Evolutionary conservation across 1,284 basidiomycete genomes (phyloP).

Genomic region (Marasmius fiardii): DNA sequence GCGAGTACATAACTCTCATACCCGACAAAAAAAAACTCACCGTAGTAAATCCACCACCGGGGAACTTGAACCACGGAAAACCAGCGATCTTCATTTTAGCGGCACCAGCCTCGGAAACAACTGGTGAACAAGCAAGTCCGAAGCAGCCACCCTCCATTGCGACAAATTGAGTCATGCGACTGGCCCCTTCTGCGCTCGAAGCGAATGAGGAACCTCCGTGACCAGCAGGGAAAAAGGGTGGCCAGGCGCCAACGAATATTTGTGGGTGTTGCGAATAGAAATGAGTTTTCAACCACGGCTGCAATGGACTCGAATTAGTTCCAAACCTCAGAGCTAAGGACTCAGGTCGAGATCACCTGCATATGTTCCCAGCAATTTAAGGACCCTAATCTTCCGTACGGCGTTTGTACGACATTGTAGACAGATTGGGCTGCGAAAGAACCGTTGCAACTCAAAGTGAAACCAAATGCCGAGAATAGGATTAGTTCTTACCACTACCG

Average conservation of each 20-base stretch:
- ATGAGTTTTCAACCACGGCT: constrained; percentile 27
- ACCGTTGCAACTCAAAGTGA: not conserved
- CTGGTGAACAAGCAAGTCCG: constrained; percentile 23
- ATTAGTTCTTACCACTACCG: constrained; percentile 22
- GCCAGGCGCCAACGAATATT: constrained; percentile 27
- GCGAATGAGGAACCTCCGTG: constrained; percentile 23
- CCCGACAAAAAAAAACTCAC: constrained; percentile 5
- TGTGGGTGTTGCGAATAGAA: constrained; percentile 27
- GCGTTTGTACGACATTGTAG: constrained; percentile 27
- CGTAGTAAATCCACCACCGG: constrained; percentile 24
- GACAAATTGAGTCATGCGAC: constrained; percentile 25
- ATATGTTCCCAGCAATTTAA: constrained; percentile 31
- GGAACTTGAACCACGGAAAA: constrained; percentile 26
- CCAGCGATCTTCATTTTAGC: constrained; percentile 24
- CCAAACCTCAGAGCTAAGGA: not conserved
- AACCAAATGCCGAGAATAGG: not conserved
- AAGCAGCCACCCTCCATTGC: constrained; percentile 28
- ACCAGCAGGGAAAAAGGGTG: constrained; percentile 23
- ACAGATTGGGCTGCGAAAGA: constrained; percentile 21
- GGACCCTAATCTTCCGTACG: constrained; percentile 25
- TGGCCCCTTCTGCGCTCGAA: constrained; percentile 24
- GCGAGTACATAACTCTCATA: not conserved
- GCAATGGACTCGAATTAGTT: not conserved
- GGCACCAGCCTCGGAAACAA: constrained; percentile 23
- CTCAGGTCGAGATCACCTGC: constrained; percentile 13